Conservation (phyloP, 140 eudicot species). For the Bidens hawaiensis region DNA sequence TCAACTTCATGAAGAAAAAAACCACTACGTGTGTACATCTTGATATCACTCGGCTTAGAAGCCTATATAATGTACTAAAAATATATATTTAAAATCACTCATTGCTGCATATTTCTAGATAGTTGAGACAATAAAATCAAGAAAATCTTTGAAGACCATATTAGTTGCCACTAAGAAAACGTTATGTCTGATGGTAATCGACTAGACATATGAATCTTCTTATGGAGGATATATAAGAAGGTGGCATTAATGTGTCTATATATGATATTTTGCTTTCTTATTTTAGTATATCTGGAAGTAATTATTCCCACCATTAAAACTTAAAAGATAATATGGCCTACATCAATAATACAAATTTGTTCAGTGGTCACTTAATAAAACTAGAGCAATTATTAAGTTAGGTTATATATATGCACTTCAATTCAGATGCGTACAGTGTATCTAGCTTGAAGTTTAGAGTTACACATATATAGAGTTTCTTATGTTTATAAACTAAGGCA, state of each 20-base stretch:
- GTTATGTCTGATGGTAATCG: not conserved
- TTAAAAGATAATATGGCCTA: not conserved
- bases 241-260: not conserved
- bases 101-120: not conserved
- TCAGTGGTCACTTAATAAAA: not conserved
- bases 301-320: slow-evolving; percentile 2
- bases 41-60: too few relatives aligned
- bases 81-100: too few relatives aligned
- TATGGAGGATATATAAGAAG: slow-evolving; percentile 4
- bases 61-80: too few relatives aligned
- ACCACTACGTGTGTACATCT: too few relatives aligned
- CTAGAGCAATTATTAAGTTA: not conserved
- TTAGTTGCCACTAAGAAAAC: not conserved
- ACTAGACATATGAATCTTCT: not conserved
- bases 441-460: too few relatives aligned
- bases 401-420: too few relatives aligned
- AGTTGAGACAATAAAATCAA: too few relatives aligned
- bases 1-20: too few relatives aligned
- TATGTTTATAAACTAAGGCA: too few relatives aligned
- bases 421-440: too few relatives aligned
- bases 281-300: not conserved
- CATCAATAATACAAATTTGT: not conserved
- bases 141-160: not conserved
- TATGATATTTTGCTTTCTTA: slow-evolving; percentile 8
- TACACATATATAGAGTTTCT: too few relatives aligned